Evolutionary conservation across 345 rosid species (phyloP), one percentile per base, ranked within the genome.

Genomic region (Gossypium mustelinum): DNA sequence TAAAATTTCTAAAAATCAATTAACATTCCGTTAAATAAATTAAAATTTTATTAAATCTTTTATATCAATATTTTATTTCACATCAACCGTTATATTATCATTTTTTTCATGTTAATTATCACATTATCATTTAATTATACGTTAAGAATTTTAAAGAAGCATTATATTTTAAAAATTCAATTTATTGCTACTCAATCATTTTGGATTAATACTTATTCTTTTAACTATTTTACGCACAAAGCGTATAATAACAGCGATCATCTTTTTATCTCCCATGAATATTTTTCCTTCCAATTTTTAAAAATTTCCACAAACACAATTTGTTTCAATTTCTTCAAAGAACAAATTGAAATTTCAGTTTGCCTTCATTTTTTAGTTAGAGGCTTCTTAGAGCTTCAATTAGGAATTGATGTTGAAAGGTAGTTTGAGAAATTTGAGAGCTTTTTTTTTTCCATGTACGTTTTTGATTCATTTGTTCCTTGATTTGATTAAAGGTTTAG

Each of bases 201-300:
- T 5, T 29, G 0, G 4, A 29, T 29, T 29, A 29, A 4, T 29
- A 29, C 5, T 29, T 29, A 4, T 29, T 3, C 2, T 29, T 29
- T 29, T 29, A 29, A 29, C 39, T 29, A 29, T 3, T 27, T 29
- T 29, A 29, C 2, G 47, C 56, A 20, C 63, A 6, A 0, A 59
- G 80, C 75, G 78, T 74, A 77, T 13, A 41, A 54, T 80, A 76
- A 80, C 80, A 69, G 75, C 73, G 3, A 77, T 25, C 50, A 68
- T 52, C n/a, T 11, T 51, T 14, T 18, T 60, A 43, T 47, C 75
- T 65, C 70, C 13, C 0, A 34, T 34, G 7, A 4, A 17, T 48
- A 25, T 61, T 39, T 65, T 66, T 44, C n/a, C 12, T 47, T 50
- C 29, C 60, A 18, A n/a, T 13, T 16, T 6, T 70, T 51, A 16